Evolutionary conservation across 2,329 filamentous ascomycete genomes (phyloP), one percentile per base, ranked within the genome.

Genomic region (Paraphoma chrysanthemicola): DNA sequence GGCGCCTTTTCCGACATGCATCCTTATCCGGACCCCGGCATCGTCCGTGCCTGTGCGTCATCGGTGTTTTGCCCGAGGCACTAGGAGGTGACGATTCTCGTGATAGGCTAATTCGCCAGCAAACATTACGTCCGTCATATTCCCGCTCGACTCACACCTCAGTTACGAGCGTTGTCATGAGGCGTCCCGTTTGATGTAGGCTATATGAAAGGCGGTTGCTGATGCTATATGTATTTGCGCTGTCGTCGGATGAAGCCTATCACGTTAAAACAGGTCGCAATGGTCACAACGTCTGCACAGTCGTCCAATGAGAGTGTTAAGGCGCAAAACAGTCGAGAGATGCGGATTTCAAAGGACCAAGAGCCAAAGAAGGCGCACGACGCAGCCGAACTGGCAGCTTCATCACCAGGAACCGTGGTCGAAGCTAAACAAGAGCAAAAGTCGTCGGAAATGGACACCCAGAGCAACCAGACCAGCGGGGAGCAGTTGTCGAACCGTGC

Each of bases 81-180:
- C 16, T 44, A 5, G 11, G 14, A 44, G 30, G 8, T 23, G 6
- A 11, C 16, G n/a, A 6, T 9, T 23, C 18, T 28, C 14, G n/a
- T 51, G 41, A 51, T 44, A 44, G 48, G 48, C 44, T 14, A n/a
- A 44, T 10, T 31, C 28, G 29, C 4, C 9, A 33, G 28, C 23
- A 33, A 23, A 48, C 41, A 43, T 48, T 60, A 48, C 38, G 39
- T 46, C 51, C 28, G 53, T 14, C 23, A 44, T 56, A 61, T 57
- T 48, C 36, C 39, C 53, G 36, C 29, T 44, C 16, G 18, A 39
- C 17, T 31, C 44, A 44, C 23, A 28, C 31, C 9, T 6, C 28
- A 10, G 8, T 46, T 28, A 42, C 39, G 39, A 42, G 33, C 9
- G 14, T 36, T 36, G 33, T 10, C 2, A 42, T 16, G 16, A n/a